phyloP scores from a whole-genome alignment of 148 eudicot species.

The Diospyros lotus region DNA sequence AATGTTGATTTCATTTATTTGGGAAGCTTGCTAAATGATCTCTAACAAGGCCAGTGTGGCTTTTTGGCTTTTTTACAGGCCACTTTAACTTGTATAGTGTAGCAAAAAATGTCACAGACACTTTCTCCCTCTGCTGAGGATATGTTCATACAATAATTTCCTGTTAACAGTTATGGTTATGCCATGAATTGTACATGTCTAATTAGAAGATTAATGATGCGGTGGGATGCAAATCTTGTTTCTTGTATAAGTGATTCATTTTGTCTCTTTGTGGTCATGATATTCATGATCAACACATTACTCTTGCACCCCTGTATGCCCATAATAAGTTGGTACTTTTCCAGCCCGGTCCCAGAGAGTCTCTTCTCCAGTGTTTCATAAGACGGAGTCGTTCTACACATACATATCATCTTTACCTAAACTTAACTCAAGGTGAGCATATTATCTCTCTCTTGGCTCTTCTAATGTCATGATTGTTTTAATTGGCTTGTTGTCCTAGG shows the following conservation, averaged over 20 bases:
- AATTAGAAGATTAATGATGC: not conserved
- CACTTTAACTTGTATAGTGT: not conserved
- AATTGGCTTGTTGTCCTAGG: not conserved
- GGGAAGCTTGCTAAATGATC: not conserved
- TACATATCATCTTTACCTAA: slow-evolving; percentile 58
- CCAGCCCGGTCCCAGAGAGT: slow-evolving; percentile 87
- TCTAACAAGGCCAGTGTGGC: not conserved
- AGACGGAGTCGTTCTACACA: slow-evolving; percentile 57
- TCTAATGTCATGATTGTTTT: not conserved
- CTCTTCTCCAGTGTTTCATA: slow-evolving; percentile 62
- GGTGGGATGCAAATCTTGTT: not conserved
- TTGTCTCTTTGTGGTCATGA: not conserved
- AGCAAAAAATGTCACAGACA: not conserved
- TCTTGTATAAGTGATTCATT: not conserved
- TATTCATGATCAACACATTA: not conserved
- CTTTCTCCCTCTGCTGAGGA: not conserved
- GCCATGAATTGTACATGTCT: not conserved
- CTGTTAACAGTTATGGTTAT: not conserved
- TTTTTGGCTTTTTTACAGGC: not conserved
- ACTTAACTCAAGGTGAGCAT: slow-evolving; percentile 55
- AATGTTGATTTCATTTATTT: not conserved
- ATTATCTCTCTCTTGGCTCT: slow-evolving; percentile 3
- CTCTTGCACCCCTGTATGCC: not conserved
- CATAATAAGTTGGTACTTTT: slow-evolving; percentile 5
- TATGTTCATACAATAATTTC: not conserved